Evolutionary conservation across 75 land plant genomes (phyloP).

Genomic region (Pseudotsuga menziesii): DNA sequence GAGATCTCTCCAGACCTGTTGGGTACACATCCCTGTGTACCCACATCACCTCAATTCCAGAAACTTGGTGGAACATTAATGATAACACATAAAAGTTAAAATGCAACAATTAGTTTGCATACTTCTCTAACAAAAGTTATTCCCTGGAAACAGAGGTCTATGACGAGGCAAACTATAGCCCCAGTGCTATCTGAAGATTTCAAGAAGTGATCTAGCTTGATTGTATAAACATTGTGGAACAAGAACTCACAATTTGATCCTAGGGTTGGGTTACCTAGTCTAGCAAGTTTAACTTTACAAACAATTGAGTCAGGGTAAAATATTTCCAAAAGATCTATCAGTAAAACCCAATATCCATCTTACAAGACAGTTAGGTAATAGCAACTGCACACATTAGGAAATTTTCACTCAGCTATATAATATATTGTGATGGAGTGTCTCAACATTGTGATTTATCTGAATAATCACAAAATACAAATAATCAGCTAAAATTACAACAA

Average conservation of each 20-base stretch:
- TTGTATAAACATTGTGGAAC: neutral
- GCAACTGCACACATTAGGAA: neutral
- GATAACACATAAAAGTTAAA: no score
- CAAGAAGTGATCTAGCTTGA: neutral
- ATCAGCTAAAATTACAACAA: neutral
- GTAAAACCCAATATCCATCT: neutral
- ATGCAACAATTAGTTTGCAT: no score
- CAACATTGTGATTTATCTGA: neutral
- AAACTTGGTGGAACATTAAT: no score
- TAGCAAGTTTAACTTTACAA: neutral
- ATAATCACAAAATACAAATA: constrained; percentile 4
- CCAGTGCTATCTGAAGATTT: neutral
- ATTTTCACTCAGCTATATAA: neutral
- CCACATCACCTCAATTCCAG: no score
- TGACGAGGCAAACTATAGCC: neutral
- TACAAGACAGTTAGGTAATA: no score
- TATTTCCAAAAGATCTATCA: neutral
- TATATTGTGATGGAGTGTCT: neutral
- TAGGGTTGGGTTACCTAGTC: neutral
- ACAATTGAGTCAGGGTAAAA: neutral
- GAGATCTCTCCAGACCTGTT: neutral
- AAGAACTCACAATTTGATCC: neutral
- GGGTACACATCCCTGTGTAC: constrained; percentile 2
- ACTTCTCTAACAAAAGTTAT: neutral
- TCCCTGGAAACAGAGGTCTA: neutral